Conservation (phyloP, 2,329 filamentous ascomycete species). For the Cadophora sp. region DNA sequence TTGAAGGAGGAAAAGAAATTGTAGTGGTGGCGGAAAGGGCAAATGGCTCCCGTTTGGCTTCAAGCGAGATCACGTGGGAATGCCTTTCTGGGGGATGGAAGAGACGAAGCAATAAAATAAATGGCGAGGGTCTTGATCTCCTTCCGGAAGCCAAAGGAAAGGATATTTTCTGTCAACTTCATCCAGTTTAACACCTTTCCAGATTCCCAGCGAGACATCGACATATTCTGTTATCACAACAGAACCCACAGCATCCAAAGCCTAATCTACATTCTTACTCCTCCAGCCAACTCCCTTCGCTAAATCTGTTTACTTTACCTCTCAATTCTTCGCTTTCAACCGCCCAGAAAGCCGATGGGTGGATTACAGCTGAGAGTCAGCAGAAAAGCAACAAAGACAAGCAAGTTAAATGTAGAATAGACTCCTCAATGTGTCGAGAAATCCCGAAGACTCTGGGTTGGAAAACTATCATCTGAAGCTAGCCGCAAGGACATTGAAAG, state of each 20-base stretch:
- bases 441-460: conserved; percentile 55
- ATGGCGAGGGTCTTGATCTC: neutral
- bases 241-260: neutral
- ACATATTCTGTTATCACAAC: no score
- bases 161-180: neutral
- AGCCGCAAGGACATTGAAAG: conserved; percentile 56
- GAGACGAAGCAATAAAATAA: neutral
- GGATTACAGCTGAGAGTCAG: conserved; percentile 22
- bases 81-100: neutral
- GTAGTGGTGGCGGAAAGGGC: neutral
- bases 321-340: neutral
- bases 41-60: neutral
- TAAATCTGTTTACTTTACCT: neutral
- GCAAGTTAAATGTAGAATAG: conserved; percentile 15
- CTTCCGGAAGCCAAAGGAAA: no score
- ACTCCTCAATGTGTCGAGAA: conserved; percentile 37
- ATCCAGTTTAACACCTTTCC: neutral
- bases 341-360: conserved; percentile 27
- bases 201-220: neutral
- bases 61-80: conserved; percentile 10
- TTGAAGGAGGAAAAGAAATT: neutral
- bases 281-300: neutral
- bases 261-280: neutral
- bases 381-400: neutral
- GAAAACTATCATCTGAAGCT: conserved; percentile 62